Base-by-base conservation (phyloP, 352 stramenopile genomes). In the Pythium apleroticum region DNA sequence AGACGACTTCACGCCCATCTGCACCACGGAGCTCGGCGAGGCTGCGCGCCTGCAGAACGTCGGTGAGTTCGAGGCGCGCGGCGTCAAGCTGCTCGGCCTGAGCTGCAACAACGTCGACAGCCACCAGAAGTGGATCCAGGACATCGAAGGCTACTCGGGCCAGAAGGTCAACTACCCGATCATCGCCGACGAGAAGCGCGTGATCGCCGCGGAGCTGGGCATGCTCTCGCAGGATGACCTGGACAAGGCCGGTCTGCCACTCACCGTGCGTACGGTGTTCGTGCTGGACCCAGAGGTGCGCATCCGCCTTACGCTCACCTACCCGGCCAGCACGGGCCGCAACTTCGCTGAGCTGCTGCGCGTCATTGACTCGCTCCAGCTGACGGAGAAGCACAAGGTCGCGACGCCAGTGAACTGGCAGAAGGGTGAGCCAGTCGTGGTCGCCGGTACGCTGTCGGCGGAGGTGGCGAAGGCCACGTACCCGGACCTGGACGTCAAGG, bases 271-370 rank as follows among this genome's bases (percentile, higher is more conserved):
- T 39, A 91, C 89, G 33, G 86, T 98, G 14, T 98, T 97, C 57
- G 90, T 98, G 54, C 71, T 98, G 52, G 91, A 95, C 61, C 87
- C 89, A 20, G 78, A 96, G 41, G 89, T 95, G 66, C 93, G 93
- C 57, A 78, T 98, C 39, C 90, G 91, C 69, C 71, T 98, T 28
- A 89, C 73, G 41, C 71, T 98, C 59, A 97, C 88, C 41, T 98
- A 98, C 74, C 95, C 95, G 35, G 87, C 89, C 15, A 96, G 84
- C 59, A 96, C 91, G 19, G 93, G 93, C 24, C 81, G 91, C 62
- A 98, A 98, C 79, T 97, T 98, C 72, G 80, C 91, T 61, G 95
- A 98, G 69, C 87, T 98, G 49, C 62, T 98, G 56, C 81, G 92
- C 37, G 86, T 96, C 7, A 66, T 97, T 15, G 91, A 98, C 74